These are phyloP conservation scores for Starmerella powellii DNA, from an alignment of 805 yeast genomes.

Conservation along the genomic window DNA sequence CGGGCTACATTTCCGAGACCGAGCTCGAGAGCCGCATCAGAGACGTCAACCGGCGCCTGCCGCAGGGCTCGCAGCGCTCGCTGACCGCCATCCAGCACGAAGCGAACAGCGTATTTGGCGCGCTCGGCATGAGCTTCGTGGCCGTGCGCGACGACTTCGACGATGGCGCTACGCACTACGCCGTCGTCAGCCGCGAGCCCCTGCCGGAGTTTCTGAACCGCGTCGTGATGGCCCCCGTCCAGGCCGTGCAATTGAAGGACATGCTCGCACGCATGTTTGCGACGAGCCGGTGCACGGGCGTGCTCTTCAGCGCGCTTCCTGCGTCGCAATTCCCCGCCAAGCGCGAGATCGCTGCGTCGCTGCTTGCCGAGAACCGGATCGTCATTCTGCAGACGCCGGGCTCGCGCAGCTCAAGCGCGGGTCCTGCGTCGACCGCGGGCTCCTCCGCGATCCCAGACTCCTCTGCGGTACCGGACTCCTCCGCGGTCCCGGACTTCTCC, in stretches of 20 bases:
- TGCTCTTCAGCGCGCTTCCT: constrained; percentile 3
- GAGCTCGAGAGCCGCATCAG: not conserved
- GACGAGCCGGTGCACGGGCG: constrained; percentile 9
- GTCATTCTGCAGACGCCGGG: not conserved
- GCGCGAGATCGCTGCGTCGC: not conserved
- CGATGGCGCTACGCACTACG: constrained; percentile 4
- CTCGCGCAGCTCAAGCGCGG: too few species aligned
- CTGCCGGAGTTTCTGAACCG: constrained; percentile 3
- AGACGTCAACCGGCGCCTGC: constrained; percentile 3
- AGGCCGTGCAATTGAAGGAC: constrained; percentile 13
- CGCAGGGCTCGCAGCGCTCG: not conserved
- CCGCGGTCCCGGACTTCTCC: too few species aligned
- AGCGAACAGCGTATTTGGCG: constrained; percentile 7
- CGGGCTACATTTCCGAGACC: constrained; percentile 1
- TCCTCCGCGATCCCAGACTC: too few species aligned
- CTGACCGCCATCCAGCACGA: not conserved
- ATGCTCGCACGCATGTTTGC: constrained; percentile 11
- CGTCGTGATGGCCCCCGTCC: constrained; percentile 2
- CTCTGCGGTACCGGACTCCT: too few species aligned
- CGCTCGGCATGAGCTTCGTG: constrained; percentile 11
- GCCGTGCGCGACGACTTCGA: constrained; percentile 13
- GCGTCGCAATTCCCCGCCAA: constrained; percentile 3
- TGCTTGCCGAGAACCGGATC: not conserved
- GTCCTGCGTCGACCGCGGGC: not conserved
- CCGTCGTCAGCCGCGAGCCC: constrained; percentile 5